Conservation (phyloP, 2,329 filamentous ascomycete species). For the Beauveria medogensis region DNA sequence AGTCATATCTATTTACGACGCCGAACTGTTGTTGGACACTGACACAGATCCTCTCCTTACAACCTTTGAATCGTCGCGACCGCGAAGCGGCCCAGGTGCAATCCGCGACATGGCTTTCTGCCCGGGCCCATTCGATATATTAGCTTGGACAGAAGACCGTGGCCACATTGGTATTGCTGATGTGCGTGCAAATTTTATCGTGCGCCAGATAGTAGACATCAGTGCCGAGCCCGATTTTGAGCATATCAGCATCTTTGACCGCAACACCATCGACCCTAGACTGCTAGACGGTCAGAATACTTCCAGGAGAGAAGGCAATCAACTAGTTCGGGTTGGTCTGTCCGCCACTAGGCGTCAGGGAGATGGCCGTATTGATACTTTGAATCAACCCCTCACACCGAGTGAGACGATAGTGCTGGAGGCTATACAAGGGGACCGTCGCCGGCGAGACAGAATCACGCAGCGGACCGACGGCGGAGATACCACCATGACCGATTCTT, state of each 20-base stretch:
- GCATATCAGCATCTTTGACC: slow-evolving; percentile 48
- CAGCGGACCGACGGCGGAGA: slow-evolving; percentile 20
- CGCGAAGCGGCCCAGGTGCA: slow-evolving; percentile 63
- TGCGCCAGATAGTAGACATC: slow-evolving; percentile 61
- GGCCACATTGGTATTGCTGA: slow-evolving; percentile 69
- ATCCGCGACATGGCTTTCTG: slow-evolving; percentile 89
- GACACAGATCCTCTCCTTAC: slow-evolving; percentile 57
- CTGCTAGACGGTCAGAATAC: slow-evolving; percentile 40
- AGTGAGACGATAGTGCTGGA: slow-evolving; percentile 51
- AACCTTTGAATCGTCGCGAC: slow-evolving; percentile 69
- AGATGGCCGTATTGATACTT: slow-evolving; percentile 31
- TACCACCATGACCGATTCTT: slow-evolving; percentile 13
- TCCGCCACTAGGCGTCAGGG: slow-evolving; percentile 2
- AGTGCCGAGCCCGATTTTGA: slow-evolving; percentile 50
- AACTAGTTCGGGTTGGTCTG: slow-evolving; percentile 4
- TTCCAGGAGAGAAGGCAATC: slow-evolving; percentile 22
- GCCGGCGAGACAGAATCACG: slow-evolving; percentile 37
- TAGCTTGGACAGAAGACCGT: slow-evolving; percentile 90
- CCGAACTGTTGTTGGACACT: slow-evolving; percentile 36
- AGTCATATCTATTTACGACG: slow-evolving; percentile 67
- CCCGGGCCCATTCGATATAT: slow-evolving; percentile 78
- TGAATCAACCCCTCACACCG: slow-evolving; percentile 43
- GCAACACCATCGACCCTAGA: slow-evolving; percentile 44
- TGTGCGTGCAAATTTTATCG: slow-evolving; percentile 56
- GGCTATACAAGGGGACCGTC: slow-evolving; percentile 45